Percentiles rank a stretch among this genome's conserved stretches.
phyloP scores from a whole-genome alignment of 2,329 filamentous ascomycete species.

The Fusarium sp. region DNA sequence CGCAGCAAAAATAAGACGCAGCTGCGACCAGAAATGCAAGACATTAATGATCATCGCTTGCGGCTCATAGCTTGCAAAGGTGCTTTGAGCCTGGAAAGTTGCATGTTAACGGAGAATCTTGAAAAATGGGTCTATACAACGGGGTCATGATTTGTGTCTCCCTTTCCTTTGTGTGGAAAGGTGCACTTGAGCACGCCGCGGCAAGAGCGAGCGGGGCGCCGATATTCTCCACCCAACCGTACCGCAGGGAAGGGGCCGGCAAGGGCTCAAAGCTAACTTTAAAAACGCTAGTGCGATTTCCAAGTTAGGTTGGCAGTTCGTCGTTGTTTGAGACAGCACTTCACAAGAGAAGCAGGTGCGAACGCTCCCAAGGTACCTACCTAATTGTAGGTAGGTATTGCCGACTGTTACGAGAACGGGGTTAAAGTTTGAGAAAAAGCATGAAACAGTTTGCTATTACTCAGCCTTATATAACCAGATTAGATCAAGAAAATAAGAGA shows the following conservation, averaged over 20 bases:
- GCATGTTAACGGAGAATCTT: slow-evolving; percentile 4
- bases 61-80: slow-evolving; percentile 2
- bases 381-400: background rate
- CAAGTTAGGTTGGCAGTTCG: slow-evolving; percentile 27
- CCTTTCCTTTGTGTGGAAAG: background rate
- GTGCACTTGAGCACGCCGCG: slow-evolving; percentile 27
- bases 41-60: background rate
- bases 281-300: slow-evolving; percentile 5
- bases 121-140: slow-evolving; percentile 5
- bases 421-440: background rate
- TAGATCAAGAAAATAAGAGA: background rate
- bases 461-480: background rate
- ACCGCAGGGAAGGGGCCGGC: slow-evolving; percentile 26
- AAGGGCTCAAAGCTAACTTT: slow-evolving; percentile 9
- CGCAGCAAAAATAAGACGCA: background rate
- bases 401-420: background rate
- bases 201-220: slow-evolving; percentile 37
- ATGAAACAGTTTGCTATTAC: background rate
- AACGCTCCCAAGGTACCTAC: background rate
- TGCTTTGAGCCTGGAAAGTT: slow-evolving; percentile 12
- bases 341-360: slow-evolving; percentile 18
- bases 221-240: slow-evolving; percentile 22
- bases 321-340: slow-evolving; percentile 12
- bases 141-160: slow-evolving; percentile 6
- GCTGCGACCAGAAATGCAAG: background rate